Base-by-base conservation (phyloP, 148 eudicot genomes). In the Rhododendron ferrugineum region DNA sequence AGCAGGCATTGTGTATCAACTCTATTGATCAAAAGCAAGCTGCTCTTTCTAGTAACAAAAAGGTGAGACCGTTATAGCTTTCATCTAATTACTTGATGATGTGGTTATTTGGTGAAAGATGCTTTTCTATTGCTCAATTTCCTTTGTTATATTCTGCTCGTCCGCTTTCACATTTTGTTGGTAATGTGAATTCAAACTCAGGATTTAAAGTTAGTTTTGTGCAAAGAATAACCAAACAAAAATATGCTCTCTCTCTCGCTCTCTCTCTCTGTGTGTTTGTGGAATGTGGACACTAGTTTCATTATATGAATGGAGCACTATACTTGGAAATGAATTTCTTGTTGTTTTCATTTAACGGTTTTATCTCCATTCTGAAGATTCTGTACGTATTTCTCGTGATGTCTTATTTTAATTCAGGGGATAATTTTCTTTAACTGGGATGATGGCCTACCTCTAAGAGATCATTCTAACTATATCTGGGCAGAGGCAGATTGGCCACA, bases 1-100 rank as follows among this genome's bases (percentile, higher is more conserved):
- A 89, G 87, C 96, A 97, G 99, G 99, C 98, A 73, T 76, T 97
- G 81, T 97, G 99, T 84, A 86, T 97, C 60, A 97, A 94, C 91
- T 92, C 96, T 60, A 81, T 91, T 85, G 90, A 92, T 84, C 95
- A 92, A 82, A 91, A 86, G 82, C 93, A 93, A 84, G 96, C 93
- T 89, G 98, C 95, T 81, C 90, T 97, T 87, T 93, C 99, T 50
- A 91, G 94, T 90, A 95, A 93, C 92, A 89, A 89, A 85, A 95
- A 95, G 99, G 99, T 97, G 87, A 78, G 81, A 75, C 68, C 81
- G 28, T 74, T 22, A 18, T 50, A 34, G 30, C 72, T 40, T 20
- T 64, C 64, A 47, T 88, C 42, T 70, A 56, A 54, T 32, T 83
- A 72, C 36, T 32, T 83, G 85, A 72, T 30, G 56, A 18, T 26